These are phyloP conservation scores for Eimeria necatrix DNA, from an alignment of 169 alveolate genomes.

Conservation along the genomic window DNA sequence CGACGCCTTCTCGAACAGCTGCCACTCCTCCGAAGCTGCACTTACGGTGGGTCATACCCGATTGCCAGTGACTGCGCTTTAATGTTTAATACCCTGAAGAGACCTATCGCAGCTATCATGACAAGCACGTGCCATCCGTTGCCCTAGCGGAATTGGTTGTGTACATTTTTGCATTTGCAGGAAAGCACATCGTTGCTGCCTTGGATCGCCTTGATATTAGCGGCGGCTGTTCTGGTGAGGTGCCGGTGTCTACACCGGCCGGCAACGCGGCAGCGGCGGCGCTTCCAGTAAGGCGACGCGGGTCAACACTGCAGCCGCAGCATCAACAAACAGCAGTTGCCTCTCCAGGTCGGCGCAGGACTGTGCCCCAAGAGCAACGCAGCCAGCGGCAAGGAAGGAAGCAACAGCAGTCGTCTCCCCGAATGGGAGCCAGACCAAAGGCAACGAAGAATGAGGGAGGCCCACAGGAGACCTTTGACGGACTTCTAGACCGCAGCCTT, in stretches of 20 bases:
- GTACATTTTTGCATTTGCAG: slow-evolving; percentile 36
- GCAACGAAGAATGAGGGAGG: slow-evolving; percentile 57
- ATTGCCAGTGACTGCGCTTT: too few relatives aligned
- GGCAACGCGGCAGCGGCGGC: background rate
- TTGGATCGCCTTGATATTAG: slow-evolving; percentile 79
- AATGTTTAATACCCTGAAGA: too few relatives aligned
- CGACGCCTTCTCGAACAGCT: slow-evolving; percentile 82
- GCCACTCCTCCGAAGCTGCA: slow-evolving; percentile 82
- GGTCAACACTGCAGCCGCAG: slow-evolving; percentile 46
- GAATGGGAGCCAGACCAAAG: slow-evolving; percentile 3
- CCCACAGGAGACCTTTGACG: background rate
- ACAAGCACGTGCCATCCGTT: background rate
- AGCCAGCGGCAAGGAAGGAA: slow-evolving; percentile 58
- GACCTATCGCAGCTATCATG: too few relatives aligned
- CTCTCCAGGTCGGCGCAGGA: slow-evolving; percentile 49
- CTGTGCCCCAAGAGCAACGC: slow-evolving; percentile 55
- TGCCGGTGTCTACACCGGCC: background rate
- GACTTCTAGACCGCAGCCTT: slow-evolving; percentile 21
- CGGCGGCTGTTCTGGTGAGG: slow-evolving; percentile 6
- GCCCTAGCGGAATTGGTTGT: background rate
- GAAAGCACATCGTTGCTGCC: slow-evolving; percentile 86
- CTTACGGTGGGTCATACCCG: slow-evolving; percentile 50
- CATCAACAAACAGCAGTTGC: slow-evolving; percentile 37
- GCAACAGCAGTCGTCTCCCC: slow-evolving; percentile 47
- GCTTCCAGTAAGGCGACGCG: slow-evolving; percentile 36